These are phyloP conservation scores for Curvularia spicifera DNA, from an alignment of 2,329 filamentous ascomycete species.

Conservation along the genomic window DNA sequence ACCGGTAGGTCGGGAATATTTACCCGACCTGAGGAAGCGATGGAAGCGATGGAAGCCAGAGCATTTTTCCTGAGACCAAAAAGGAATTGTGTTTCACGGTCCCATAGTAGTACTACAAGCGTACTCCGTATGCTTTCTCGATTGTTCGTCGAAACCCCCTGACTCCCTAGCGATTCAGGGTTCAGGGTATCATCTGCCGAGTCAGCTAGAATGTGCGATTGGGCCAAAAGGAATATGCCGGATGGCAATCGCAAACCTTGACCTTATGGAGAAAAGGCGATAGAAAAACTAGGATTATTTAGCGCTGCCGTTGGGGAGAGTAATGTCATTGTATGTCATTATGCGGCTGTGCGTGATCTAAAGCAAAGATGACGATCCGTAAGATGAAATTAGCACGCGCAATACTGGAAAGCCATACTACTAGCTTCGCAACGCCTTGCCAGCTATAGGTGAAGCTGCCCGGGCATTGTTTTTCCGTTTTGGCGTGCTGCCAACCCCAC, in stretches of 20 bases:
- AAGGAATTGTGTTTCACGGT: background rate
- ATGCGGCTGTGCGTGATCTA: background rate
- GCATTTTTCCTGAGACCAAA: background rate
- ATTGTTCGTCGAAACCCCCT: background rate
- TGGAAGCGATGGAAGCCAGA: background rate
- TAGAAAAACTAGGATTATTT: background rate
- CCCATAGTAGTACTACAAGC: background rate
- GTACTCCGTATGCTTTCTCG: background rate
- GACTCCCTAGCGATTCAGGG: conserved; percentile 6
- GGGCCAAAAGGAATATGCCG: conserved; percentile 5
- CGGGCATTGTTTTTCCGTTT: background rate
- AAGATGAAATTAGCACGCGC: background rate
- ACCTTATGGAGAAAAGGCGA: background rate
- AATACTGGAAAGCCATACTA: background rate
- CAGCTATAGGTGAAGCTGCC: conserved; percentile 5
- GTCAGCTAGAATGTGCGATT: conserved; percentile 3
- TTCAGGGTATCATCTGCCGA: conserved; percentile 3
- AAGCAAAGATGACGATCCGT: background rate
- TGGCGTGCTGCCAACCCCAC: conserved; percentile 2
- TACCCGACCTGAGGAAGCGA: conserved; percentile 1
- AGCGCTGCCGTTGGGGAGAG: background rate
- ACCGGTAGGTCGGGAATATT: conserved; percentile 13
- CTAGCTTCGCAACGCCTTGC: background rate
- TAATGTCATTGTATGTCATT: background rate
- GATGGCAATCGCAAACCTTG: background rate